A percentile compares a stretch with the other conserved stretches of the same genome.
Evolutionary conservation across 2,329 filamentous ascomycete species (phyloP).

Genomic region (Phialocephala sp.): DNA sequence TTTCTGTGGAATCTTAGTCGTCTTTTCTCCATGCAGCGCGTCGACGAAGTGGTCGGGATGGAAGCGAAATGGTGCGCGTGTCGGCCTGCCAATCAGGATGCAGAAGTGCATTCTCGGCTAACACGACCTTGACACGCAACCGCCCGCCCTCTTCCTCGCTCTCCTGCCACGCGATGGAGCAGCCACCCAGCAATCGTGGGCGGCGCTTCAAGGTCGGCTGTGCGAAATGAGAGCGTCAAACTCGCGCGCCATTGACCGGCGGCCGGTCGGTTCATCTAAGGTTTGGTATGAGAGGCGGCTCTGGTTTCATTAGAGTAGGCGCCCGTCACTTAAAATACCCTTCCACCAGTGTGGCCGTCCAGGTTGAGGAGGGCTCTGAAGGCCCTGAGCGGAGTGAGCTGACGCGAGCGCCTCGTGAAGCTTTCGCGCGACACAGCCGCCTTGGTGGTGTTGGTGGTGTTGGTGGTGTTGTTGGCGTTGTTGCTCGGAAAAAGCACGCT

Average conservation of each 20-base stretch:
- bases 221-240: constrained; percentile 35
- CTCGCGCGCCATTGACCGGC: constrained; percentile 29
- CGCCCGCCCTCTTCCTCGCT: constrained; percentile 24
- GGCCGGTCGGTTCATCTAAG: constrained; percentile 9
- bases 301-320: constrained; percentile 34
- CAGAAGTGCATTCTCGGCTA: constrained; percentile 25
- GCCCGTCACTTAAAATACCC: constrained; percentile 32
- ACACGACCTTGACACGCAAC: constrained; percentile 42
- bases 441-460: neutral
- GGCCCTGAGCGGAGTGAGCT: constrained; percentile 22
- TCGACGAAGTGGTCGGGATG: constrained; percentile 20
- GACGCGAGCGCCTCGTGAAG: constrained; percentile 37
- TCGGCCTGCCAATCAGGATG: constrained; percentile 30
- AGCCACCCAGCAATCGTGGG: constrained; percentile 11
- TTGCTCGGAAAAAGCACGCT: neutral
- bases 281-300: constrained; percentile 27
- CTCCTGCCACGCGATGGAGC: neutral
- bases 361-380: constrained; percentile 1
- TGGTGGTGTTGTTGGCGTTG: constrained; percentile 1
- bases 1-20: constrained; percentile 26
- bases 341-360: constrained; percentile 15
- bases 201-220: constrained; percentile 38
- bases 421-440: constrained; percentile 23
- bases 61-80: constrained; percentile 34
- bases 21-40: constrained; percentile 37